A percentile compares a stretch with the other conserved stretches of the same genome.
These are phyloP conservation scores for Leptographium flavum DNA, from an alignment of 2,329 filamentous ascomycete genomes.

Conservation along the genomic window DNA sequence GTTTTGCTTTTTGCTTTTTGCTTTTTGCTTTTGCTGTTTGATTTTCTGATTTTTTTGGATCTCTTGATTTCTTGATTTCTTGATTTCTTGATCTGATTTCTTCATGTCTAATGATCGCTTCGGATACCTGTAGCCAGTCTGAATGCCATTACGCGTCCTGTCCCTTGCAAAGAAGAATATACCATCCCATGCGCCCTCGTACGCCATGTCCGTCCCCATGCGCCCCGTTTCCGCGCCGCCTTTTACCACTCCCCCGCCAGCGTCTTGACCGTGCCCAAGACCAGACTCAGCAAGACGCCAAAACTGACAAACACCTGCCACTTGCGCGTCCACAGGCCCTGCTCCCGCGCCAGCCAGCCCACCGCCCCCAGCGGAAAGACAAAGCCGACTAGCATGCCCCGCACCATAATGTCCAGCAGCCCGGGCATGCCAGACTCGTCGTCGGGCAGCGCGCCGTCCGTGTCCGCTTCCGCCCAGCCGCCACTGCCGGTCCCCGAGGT, in stretches of 20 bases:
- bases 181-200: background rate
- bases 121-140: too few species aligned
- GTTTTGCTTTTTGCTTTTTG: too few species aligned
- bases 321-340: constrained; percentile 72
- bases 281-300: constrained; percentile 66
- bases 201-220: background rate
- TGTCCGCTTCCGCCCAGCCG: background rate
- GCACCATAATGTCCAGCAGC: constrained; percentile 71
- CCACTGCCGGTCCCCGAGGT: too few species aligned
- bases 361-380: constrained; percentile 84
- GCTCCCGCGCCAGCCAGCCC: constrained; percentile 73
- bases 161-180: too few species aligned
- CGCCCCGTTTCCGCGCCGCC: background rate
- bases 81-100: too few species aligned
- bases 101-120: too few species aligned
- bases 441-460: constrained; percentile 24
- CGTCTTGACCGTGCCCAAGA: constrained; percentile 53
- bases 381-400: constrained; percentile 82
- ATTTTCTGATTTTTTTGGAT: too few species aligned
- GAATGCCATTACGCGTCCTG: too few species aligned
- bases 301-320: constrained; percentile 78
- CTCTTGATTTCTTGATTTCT: too few species aligned
- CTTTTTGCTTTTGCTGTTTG: too few species aligned
- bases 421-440: constrained; percentile 32
- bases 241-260: constrained; percentile 22